Base-by-base conservation (phyloP, 75 land plant species). In the Cupressus sempervirens region DNA sequence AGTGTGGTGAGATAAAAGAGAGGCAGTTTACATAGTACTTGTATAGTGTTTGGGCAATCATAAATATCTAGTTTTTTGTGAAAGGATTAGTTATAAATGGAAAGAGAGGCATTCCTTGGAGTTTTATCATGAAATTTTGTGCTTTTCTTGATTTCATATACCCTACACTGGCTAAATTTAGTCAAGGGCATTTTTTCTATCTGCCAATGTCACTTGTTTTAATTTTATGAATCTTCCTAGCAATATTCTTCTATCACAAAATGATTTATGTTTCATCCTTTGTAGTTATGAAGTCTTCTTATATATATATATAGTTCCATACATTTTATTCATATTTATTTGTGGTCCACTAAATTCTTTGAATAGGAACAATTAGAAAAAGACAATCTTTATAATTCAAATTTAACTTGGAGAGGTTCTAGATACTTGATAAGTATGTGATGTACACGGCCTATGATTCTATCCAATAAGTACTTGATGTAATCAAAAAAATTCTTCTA, bases 21-120 rank as follows among this genome's bases (percentile, higher is more conserved):
- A 23, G 2, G 80, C 20, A 26, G 9, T 77, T 41, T 58, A 85
- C 83, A 43, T 89, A 90, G 88, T 11, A 77, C 10, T 38, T 83
- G 0, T 90, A 88, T 46, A 52, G 87, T 67, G 76, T 83, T 9
- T 88, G 82, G 87, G 83, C 87, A 72, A 29, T 90, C 82, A 65
- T 87, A 38, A 62, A 75, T 75, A 82, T 87, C 50, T 86, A 43
- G 87, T 87, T 87, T 7, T 90, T 90, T 82, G 53, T 87, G n/a
- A 84, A 50, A 73, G 91, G 91, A 23, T 43, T 87, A 48, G 85
- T 87, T 58, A 65, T 75, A 76, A 87, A 65, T 32, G 89, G 89
- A 7, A 86, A 81, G 52, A 75, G 84, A 52, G 91, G 91, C 75
- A 87, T 90, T 45, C 91, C 91, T 13, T 81, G 68, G 70, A 43